These are phyloP conservation scores for Gymnopilus junonius DNA, from an alignment of 768 basidiomycete genomes.

Conservation along the genomic window DNA sequence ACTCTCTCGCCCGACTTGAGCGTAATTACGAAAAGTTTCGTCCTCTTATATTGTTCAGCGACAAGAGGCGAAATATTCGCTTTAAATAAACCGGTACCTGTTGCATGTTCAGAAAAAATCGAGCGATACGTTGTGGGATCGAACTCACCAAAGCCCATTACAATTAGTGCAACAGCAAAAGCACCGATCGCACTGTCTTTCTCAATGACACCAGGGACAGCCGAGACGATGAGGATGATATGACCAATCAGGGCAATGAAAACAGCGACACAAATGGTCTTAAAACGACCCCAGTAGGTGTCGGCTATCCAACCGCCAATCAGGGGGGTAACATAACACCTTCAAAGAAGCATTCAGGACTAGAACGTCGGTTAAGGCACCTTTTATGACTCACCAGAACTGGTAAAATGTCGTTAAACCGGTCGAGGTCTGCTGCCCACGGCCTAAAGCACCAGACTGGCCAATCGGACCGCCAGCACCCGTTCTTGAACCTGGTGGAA, in stretches of 20 bases:
- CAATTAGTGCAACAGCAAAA: slow-evolving; percentile 63
- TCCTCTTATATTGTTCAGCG: slow-evolving; percentile 73
- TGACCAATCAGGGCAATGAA: slow-evolving; percentile 67
- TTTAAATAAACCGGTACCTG: slow-evolving; percentile 75
- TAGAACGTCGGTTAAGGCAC: neutral
- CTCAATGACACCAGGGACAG: slow-evolving; percentile 69
- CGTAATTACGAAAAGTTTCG: slow-evolving; percentile 53
- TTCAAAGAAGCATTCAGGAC: slow-evolving; percentile 19
- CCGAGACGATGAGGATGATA: slow-evolving; percentile 63
- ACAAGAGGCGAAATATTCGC: slow-evolving; percentile 77
- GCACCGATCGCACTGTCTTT: slow-evolving; percentile 50
- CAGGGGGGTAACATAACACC: slow-evolving; percentile 71
- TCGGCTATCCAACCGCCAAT: slow-evolving; percentile 75
- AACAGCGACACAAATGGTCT: slow-evolving; percentile 69
- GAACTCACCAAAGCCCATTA: slow-evolving; percentile 51
- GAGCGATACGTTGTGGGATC: neutral
- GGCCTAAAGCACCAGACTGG: slow-evolving; percentile 69
- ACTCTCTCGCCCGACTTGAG: slow-evolving; percentile 66
- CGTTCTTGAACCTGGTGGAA: slow-evolving; percentile 66
- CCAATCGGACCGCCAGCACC: slow-evolving; percentile 59
- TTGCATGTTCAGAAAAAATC: neutral
- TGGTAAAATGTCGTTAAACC: slow-evolving; percentile 73
- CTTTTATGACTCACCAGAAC: slow-evolving; percentile 56
- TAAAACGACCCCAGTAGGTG: slow-evolving; percentile 71
- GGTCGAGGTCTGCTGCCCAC: slow-evolving; percentile 72